Evolutionary conservation across 176 grass and related monocot species (phyloP).

Genomic region (Urochloa ruziziensis): DNA sequence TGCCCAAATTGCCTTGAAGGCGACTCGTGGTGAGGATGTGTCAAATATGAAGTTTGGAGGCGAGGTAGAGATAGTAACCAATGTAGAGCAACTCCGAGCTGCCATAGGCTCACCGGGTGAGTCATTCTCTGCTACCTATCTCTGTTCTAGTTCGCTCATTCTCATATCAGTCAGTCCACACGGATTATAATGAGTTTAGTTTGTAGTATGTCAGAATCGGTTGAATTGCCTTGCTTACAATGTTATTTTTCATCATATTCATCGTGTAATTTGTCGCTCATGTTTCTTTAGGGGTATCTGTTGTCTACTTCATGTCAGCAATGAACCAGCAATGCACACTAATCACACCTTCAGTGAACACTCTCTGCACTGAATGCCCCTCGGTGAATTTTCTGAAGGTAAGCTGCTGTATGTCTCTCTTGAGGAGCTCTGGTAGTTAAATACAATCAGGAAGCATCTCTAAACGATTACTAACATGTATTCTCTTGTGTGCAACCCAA

Average conservation of each 20-base stretch:
- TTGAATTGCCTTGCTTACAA: neutral
- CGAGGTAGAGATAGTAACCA: slow-evolving; percentile 69
- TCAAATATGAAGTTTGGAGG: slow-evolving; percentile 95
- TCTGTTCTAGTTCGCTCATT: neutral
- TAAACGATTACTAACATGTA: slow-evolving; percentile 8
- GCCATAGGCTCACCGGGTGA: slow-evolving; percentile 72
- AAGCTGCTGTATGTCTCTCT: neutral
- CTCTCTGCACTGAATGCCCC: slow-evolving; percentile 75
- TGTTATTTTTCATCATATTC: slow-evolving; percentile 3
- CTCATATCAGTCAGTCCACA: neutral
- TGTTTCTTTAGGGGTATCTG: slow-evolving; percentile 61
- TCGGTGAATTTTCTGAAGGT: slow-evolving; percentile 94
- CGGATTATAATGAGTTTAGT: neutral
- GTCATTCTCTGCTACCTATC: neutral
- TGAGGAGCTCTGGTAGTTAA: slow-evolving; percentile 1
- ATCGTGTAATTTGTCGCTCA: neutral
- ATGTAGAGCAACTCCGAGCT: slow-evolving; percentile 65
- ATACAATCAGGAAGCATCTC: neutral
- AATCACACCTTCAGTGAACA: slow-evolving; percentile 62
- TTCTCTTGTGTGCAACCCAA: neutral
- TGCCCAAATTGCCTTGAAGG: slow-evolving; percentile 83
- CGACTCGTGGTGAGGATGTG: slow-evolving; percentile 77
- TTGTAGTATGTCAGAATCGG: slow-evolving; percentile 6
- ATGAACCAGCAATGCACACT: slow-evolving; percentile 66
- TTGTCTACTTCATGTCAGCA: slow-evolving; percentile 80